Conservation (phyloP, 73 alveolate genomes). For the Symbiodinium pilosum region DNA sequence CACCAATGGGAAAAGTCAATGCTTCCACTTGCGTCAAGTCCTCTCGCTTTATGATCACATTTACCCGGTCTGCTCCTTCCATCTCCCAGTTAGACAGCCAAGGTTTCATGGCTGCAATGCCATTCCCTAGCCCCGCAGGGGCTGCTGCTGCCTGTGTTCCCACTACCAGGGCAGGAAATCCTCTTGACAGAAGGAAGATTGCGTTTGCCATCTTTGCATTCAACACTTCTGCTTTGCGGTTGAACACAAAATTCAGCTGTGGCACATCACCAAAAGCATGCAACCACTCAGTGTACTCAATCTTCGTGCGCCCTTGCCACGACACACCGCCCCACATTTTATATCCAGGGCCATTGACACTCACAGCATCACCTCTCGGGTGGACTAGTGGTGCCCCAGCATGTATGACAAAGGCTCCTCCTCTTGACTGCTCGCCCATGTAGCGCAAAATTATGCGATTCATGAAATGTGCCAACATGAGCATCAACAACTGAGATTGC, state of each 20-base stretch:
- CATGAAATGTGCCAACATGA: background rate
- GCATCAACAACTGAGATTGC: background rate
- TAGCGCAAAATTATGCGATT: background rate
- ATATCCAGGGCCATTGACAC: background rate
- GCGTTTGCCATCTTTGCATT: background rate
- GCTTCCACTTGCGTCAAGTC: background rate
- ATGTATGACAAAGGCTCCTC: background rate
- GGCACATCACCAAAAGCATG: too few species aligned
- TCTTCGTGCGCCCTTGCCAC: too few species aligned
- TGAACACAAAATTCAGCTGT: too few species aligned
- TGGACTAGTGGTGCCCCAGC: background rate
- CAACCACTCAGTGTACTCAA: too few species aligned
- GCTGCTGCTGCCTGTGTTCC: background rate
- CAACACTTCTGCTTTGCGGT: background rate
- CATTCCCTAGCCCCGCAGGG: background rate
- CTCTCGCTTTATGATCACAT: background rate
- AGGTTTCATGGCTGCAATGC: too few species aligned
- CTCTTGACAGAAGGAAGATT: background rate
- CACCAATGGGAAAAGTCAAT: background rate
- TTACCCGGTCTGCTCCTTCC: too few species aligned
- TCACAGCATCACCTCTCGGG: background rate
- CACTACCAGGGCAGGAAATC: background rate
- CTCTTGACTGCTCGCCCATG: background rate
- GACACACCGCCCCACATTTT: background rate
- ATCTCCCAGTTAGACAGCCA: too few species aligned